A percentile compares a stretch with the other conserved stretches of the same genome.
phyloP scores from a whole-genome alignment of 2,329 filamentous ascomycete species.

The Aspergillus pseudotamarii region DNA sequence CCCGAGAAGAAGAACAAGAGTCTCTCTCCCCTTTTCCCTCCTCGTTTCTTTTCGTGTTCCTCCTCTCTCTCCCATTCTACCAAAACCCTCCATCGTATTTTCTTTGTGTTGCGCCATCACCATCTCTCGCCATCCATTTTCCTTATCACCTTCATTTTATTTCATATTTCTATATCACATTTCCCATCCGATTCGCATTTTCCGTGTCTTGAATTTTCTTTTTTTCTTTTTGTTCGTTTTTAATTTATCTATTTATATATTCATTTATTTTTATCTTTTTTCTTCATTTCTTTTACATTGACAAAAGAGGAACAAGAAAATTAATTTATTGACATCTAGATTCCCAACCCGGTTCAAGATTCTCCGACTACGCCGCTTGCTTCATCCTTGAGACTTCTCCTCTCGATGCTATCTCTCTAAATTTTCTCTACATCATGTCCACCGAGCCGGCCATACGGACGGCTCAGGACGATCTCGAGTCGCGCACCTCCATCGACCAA shows the following conservation, averaged over 20 bases:
- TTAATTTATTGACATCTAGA: background rate
- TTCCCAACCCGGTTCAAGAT: conserved; percentile 1
- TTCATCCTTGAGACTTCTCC: background rate
- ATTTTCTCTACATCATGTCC: conserved; percentile 32
- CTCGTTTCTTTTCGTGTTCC: conserved; percentile 21
- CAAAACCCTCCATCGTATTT: conserved; percentile 8
- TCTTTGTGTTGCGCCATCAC: conserved; percentile 15
- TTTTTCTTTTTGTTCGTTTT: background rate
- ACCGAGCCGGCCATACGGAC: conserved; percentile 32
- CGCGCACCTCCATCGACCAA: conserved; percentile 23
- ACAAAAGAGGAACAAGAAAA: background rate
- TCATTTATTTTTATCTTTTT: background rate
- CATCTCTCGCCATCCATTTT: conserved; percentile 12
- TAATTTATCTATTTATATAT: background rate
- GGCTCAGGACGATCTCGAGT: conserved; percentile 31
- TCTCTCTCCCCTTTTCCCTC: conserved; percentile 19
- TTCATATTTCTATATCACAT: conserved; percentile 16
- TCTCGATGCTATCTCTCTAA: conserved; percentile 18
- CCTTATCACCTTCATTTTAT: conserved; percentile 11
- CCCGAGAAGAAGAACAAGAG: background rate
- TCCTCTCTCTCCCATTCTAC: conserved; percentile 24
- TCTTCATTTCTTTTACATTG: background rate
- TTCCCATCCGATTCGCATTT: conserved; percentile 2
- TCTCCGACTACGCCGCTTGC: conserved; percentile 2
- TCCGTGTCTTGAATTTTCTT: background rate